These are phyloP conservation scores for Amanita rubescens DNA, from an alignment of 768 basidiomycete species.

Conservation along the genomic window DNA sequence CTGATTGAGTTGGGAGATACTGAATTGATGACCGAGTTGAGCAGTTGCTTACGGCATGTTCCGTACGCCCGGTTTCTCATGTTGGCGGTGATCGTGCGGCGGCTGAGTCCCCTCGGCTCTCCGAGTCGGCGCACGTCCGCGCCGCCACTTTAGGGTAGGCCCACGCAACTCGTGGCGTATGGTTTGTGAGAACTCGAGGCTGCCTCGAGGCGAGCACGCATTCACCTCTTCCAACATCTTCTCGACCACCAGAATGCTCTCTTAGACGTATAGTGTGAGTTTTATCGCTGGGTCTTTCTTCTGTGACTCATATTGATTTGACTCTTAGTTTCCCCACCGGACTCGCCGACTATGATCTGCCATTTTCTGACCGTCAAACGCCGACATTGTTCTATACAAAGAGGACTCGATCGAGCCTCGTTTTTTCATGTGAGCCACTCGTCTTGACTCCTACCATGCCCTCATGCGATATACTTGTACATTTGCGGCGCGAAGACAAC, in stretches of 20 bases:
- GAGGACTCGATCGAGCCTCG: background rate
- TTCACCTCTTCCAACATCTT: background rate
- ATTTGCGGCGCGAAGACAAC: background rate
- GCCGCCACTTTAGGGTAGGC: slow-evolving; percentile 1
- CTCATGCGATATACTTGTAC: background rate
- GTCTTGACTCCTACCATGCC: background rate
- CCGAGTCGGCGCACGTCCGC: background rate
- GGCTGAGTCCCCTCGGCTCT: background rate
- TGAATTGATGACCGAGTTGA: slow-evolving; percentile 2
- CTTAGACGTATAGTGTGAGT: background rate
- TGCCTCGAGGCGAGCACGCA: background rate
- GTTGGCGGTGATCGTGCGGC: background rate
- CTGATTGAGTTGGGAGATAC: slow-evolving; percentile 2
- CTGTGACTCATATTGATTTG: background rate
- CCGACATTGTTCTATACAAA: background rate
- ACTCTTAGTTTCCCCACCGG: background rate
- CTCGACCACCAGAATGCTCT: background rate
- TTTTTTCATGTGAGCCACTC: background rate
- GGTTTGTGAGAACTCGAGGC: background rate
- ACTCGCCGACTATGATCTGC: background rate
- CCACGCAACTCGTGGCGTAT: background rate
- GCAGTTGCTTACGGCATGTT: background rate
- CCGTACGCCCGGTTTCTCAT: background rate
- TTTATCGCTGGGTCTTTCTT: background rate
- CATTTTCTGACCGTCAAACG: background rate